phyloP scores from a whole-genome alignment of 306 rosid species.

The Vigna mungo region DNA sequence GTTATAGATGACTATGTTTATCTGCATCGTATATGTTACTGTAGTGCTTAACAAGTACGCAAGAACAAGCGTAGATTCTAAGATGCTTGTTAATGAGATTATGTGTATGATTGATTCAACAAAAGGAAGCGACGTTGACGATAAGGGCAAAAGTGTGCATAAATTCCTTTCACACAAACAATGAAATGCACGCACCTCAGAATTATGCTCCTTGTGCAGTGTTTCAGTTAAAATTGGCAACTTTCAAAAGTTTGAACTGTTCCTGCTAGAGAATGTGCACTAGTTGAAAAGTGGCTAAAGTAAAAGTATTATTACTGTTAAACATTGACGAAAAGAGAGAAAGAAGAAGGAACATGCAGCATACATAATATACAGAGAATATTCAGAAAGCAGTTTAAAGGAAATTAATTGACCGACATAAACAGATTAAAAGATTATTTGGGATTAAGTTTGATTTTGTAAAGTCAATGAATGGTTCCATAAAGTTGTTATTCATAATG shows the following conservation, averaged over 20 bases:
- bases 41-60: slow-evolving; percentile 33
- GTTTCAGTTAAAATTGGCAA: not conserved
- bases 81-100: not conserved
- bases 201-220: not conserved
- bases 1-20: not conserved
- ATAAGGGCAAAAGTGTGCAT: not conserved
- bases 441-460: not conserved
- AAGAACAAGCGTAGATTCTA: not conserved
- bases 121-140: not conserved
- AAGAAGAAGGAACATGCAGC: not conserved
- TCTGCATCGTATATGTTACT: not conserved
- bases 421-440: not conserved
- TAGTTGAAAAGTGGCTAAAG: not conserved
- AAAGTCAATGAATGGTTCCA: not conserved
- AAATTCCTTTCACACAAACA: not conserved
- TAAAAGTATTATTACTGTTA: not conserved
- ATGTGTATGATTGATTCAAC: not conserved
- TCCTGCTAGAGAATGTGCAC: not conserved
- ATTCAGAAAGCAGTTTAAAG: not conserved
- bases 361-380: not conserved
- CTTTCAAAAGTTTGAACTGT: not conserved
- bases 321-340: not conserved
- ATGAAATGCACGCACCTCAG: not conserved
- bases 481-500: not conserved
- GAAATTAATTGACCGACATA: not conserved